These are phyloP conservation scores for Talaromyces verruculosus DNA, from an alignment of 2,329 filamentous ascomycete species.

Conservation along the genomic window DNA sequence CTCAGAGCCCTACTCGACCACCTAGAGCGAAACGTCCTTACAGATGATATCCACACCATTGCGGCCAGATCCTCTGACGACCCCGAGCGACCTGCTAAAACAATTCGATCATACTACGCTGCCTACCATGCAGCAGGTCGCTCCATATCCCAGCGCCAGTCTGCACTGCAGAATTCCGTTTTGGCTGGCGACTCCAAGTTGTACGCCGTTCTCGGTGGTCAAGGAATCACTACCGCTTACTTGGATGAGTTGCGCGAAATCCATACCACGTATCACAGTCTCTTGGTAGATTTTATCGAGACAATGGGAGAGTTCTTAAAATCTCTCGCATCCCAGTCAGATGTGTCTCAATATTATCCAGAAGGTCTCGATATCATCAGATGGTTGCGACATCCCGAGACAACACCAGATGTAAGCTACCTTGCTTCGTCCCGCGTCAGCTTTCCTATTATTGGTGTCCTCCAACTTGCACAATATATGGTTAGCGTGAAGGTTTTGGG, in stretches of 20 bases:
- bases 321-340: constrained; percentile 38
- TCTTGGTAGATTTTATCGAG: neutral
- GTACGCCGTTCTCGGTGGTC: neutral
- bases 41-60: neutral
- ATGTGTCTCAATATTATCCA: constrained; percentile 66
- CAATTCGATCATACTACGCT: neutral
- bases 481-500: constrained; percentile 91
- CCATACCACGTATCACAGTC: neutral
- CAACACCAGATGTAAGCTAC: constrained; percentile 91
- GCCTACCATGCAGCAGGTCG: neutral
- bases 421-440: constrained; percentile 92
- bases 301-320: neutral
- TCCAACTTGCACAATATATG: constrained; percentile 92
- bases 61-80: neutral
- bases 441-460: constrained; percentile 90
- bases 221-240: neutral
- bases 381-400: constrained; percentile 85
- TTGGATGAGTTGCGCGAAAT: neutral
- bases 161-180: neutral
- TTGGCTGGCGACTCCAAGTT: neutral
- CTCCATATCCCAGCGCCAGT: neutral
- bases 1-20: neutral
- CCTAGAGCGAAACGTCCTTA: neutral
- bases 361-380: constrained; percentile 91
- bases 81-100: neutral